These are phyloP conservation scores for Jatropha multifida DNA, from an alignment of 441 rosid genomes.

Conservation along the genomic window DNA sequence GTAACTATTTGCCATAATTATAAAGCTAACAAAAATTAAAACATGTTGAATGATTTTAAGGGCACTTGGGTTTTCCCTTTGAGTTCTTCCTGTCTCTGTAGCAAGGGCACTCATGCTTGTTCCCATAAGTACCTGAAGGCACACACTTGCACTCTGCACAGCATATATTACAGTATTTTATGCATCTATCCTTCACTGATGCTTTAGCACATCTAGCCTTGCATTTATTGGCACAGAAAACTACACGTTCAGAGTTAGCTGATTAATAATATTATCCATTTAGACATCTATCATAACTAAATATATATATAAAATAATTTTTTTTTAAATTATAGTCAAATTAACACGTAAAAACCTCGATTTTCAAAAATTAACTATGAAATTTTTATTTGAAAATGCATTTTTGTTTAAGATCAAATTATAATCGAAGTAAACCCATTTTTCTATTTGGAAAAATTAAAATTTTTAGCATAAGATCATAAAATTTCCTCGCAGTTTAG, in stretches of 20 bases:
- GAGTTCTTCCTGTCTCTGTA: conserved; percentile 35
- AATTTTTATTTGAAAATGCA: no score
- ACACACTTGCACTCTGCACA: conserved; percentile 42
- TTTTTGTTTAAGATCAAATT: no score
- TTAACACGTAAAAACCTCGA: no score
- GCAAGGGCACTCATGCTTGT: conserved; percentile 46
- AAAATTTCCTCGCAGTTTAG: background rate
- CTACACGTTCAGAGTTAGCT: background rate
- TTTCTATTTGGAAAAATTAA: background rate
- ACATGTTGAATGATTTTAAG: background rate
- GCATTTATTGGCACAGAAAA: conserved; percentile 27
- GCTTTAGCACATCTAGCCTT: conserved; percentile 34
- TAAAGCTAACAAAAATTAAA: no score
- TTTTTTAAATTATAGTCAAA: no score
- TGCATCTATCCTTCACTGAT: conserved; percentile 31
- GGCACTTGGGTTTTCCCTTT: conserved; percentile 47
- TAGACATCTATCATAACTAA: background rate
- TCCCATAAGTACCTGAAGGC: conserved; percentile 44
- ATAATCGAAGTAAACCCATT: no score
- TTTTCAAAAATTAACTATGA: no score
- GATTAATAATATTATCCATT: no score
- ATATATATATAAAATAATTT: no score
- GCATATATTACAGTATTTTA: conserved; percentile 42
- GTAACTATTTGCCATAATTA: no score
- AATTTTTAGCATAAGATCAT: background rate